Percentiles rank a stretch among this genome's conserved stretches.
Conservation (phyloP, 805 yeast species). For the Ogataea saltuana region DNA sequence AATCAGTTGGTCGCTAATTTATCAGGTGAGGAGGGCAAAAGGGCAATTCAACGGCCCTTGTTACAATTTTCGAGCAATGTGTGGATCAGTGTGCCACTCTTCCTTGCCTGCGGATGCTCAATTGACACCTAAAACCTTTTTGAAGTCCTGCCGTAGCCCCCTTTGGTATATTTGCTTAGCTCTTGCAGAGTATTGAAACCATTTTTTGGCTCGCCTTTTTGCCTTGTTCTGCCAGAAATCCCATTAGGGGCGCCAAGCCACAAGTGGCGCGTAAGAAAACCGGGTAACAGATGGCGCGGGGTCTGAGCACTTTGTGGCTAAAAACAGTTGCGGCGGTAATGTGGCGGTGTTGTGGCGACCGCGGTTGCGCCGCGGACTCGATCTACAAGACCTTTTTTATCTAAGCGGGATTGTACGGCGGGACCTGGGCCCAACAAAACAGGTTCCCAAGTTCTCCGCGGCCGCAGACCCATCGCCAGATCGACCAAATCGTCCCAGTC, state of each 20-base stretch:
- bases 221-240: constrained; percentile 13
- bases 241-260: constrained; percentile 3
- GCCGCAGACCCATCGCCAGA: no score
- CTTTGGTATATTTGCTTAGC: constrained; percentile 5
- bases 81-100: neutral
- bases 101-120: neutral
- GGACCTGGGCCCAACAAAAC: no score
- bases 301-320: no score
- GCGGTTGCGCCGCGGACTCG: no score
- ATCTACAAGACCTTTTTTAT: no score
- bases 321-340: no score
- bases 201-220: constrained; percentile 2
- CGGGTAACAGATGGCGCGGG: constrained; percentile 7
- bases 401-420: no score
- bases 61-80: no score
- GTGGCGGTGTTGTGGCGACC: no score
- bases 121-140: neutral
- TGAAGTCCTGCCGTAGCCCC: neutral
- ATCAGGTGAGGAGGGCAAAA: constrained; percentile 7
- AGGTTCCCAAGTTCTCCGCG: no score
- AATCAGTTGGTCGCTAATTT: neutral
- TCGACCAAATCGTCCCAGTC: no score
- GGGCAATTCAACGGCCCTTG: no score
- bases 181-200: neutral
- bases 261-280: constrained; percentile 1